phyloP scores from a whole-genome alignment of 768 basidiomycete species.

The Auriscalpium vulgare region DNA sequence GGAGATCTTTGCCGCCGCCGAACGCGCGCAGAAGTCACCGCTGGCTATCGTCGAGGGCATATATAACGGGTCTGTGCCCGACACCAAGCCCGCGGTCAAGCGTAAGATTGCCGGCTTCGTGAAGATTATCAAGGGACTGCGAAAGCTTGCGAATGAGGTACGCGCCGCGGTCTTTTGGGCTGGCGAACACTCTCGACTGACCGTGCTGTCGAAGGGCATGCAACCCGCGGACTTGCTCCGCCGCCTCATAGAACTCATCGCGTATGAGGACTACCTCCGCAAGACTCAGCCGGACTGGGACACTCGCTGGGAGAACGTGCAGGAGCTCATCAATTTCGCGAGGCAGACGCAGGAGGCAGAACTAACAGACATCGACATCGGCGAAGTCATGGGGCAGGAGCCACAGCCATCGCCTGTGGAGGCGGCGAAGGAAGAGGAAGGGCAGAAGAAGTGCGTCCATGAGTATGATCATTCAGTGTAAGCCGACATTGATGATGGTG shows the following conservation, averaged over 20 bases:
- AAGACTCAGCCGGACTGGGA: conserved; percentile 70
- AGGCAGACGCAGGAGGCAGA: conserved; percentile 38
- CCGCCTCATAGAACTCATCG: conserved; percentile 44
- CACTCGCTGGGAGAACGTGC: conserved; percentile 77
- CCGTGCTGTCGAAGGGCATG: conserved; percentile 33
- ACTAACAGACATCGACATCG: neutral
- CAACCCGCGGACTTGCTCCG: conserved; percentile 59
- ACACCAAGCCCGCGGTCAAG: conserved; percentile 60
- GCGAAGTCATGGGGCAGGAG: neutral
- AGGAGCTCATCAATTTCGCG: conserved; percentile 77
- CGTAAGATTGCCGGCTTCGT: conserved; percentile 58
- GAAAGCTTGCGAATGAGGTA: conserved; percentile 48
- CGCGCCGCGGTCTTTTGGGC: conserved; percentile 2
- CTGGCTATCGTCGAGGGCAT: conserved; percentile 59
- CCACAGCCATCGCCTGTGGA: neutral
- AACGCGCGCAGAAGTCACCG: conserved; percentile 41
- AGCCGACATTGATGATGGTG: neutral
- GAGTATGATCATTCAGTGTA: too few relatives aligned
- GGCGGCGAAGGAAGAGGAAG: neutral
- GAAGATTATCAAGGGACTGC: conserved; percentile 41
- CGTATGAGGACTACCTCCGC: conserved; percentile 62
- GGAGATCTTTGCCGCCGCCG: conserved; percentile 49
- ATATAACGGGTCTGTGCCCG: conserved; percentile 47
- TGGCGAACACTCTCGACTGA: neutral
- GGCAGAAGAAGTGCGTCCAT: too few relatives aligned